Evolutionary conservation across 169 alveolate species (phyloP).

Genomic region (Plasmodium chabaudi): DNA sequence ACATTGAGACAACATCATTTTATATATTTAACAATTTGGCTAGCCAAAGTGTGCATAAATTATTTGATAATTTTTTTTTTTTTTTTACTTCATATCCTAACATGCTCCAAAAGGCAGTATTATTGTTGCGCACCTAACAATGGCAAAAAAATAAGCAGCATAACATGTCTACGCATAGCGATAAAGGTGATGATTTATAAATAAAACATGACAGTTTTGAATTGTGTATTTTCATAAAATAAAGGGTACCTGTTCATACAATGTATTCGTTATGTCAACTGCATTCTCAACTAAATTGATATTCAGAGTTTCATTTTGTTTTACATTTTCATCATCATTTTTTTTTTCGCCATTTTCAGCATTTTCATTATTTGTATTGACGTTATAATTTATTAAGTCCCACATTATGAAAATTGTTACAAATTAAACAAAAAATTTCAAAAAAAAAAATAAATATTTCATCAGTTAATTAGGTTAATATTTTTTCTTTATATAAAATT

Average conservation of each 20-base stretch:
- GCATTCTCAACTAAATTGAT: neutral
- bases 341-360: neutral
- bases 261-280: neutral
- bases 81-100: constrained; percentile 62
- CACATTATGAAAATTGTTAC: constrained; percentile 11
- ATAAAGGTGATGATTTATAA: neutral
- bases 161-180: neutral
- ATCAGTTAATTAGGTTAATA: neutral
- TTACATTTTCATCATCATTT: neutral
- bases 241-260: neutral
- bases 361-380: neutral
- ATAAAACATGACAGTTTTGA: neutral
- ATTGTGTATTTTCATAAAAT: neutral
- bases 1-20: too few relatives aligned
- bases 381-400: constrained; percentile 57
- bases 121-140: constrained; percentile 21
- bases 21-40: too few relatives aligned
- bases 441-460: neutral
- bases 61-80: neutral
- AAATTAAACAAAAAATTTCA: neutral
- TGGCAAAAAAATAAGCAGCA: neutral
- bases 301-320: neutral
- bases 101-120: constrained; percentile 49
- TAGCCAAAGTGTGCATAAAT: neutral
- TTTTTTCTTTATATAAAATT: neutral